Evolutionary conservation across 768 basidiomycete genomes (phyloP).

Genomic region (Hericium coralloides): DNA sequence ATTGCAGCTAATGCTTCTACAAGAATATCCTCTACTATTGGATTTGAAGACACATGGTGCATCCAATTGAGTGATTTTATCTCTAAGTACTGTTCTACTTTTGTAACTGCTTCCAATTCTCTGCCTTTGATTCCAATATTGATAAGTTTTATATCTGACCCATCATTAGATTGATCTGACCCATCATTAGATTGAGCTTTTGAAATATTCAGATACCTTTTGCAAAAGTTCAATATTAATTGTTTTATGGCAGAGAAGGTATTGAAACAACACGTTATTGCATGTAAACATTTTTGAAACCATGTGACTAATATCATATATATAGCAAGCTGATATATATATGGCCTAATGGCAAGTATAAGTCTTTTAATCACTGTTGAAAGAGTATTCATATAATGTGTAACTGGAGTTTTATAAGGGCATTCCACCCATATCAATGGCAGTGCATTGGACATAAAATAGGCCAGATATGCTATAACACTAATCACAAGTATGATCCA

Average conservation of each 20-base stretch:
- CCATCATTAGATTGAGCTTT: neutral
- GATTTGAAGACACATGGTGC: neutral
- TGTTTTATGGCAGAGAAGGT: no score
- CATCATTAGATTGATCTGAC: neutral
- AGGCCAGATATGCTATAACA: neutral
- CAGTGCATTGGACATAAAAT: neutral
- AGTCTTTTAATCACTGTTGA: neutral
- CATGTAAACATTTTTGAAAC: no score
- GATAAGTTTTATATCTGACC: neutral
- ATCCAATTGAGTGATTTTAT: neutral
- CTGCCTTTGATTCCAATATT: neutral
- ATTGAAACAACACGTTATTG: no score
- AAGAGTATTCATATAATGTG: neutral
- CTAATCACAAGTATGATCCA: neutral
- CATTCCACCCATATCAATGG: neutral
- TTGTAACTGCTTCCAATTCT: neutral
- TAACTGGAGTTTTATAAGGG: neutral
- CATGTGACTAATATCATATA: neutral
- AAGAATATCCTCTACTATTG: neutral
- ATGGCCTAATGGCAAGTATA: neutral
- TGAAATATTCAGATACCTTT: no score
- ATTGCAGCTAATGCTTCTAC: neutral
- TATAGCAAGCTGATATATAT: neutral
- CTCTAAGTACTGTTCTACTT: neutral
- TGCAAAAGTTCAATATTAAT: no score